Evolutionary conservation across 306 rosid genomes (phyloP).

Genomic region (Cajanus cajan): DNA sequence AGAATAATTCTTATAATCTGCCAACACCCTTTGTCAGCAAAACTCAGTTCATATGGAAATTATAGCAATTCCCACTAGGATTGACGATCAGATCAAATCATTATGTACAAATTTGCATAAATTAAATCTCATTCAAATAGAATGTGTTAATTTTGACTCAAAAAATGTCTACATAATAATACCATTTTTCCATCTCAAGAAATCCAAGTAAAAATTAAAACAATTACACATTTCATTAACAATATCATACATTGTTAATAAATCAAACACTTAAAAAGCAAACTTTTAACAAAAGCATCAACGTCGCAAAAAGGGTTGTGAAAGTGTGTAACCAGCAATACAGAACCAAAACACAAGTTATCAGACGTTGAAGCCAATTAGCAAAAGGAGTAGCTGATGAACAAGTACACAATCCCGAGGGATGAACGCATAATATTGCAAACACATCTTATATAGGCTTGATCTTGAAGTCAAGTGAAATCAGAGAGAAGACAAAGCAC

Average conservation of each 20-base stretch:
- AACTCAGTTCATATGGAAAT: background rate
- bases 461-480: conserved; percentile 95
- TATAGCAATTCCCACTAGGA: background rate
- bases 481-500: conserved; percentile 91
- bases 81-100: background rate
- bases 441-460: conserved; percentile 70
- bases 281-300: too few relatives aligned
- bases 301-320: too few relatives aligned
- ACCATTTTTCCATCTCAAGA: background rate
- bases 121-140: background rate
- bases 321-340: conserved; percentile 12
- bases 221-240: too few relatives aligned
- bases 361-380: conserved; percentile 17
- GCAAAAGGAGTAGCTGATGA: background rate
- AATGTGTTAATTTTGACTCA: background rate
- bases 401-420: conserved; percentile 13
- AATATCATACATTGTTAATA: too few relatives aligned
- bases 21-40: conserved; percentile 21
- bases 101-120: background rate
- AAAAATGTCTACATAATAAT: background rate
- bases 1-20: conserved; percentile 32
- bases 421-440: conserved; percentile 10
- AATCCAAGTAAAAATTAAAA: background rate
- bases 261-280: too few relatives aligned
- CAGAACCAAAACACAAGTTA: conserved; percentile 1